Base-by-base conservation (phyloP, 805 yeast genomes). In the Candida nemodendra region DNA sequence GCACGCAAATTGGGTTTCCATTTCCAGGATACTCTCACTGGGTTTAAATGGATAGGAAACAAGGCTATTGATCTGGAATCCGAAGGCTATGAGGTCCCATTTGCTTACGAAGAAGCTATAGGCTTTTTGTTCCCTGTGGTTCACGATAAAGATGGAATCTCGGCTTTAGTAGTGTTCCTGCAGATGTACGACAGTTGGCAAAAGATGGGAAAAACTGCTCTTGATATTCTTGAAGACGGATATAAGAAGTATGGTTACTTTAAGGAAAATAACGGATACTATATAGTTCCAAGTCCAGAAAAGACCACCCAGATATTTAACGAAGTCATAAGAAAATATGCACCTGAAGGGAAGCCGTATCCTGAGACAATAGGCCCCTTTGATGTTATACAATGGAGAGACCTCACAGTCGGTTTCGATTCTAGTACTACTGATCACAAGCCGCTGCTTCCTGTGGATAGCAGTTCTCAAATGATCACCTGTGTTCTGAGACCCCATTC, bases 21-120 rank as follows among this genome's bases (percentile, higher is more conserved):
- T 31, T 84, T 72, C 60, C 72, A 67, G 28, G 97, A 93, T 45
- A 91, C 98, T 0, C 69, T 91, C 39, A 91, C 98, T 1, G 99
- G 99, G 1, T 91, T 91, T 69, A 91, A 91, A 64, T 91, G 99
- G 99, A 82, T 91, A 25, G 99, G 98, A 3, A 91, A 91, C 56
- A 76, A 78, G 46, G 93, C 96, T 2, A 77, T 83, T 24, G 84
- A 81, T 6, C 65, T 86, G 33, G 88, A 84, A 46, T 44, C 55
- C 0, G 57, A 74, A 30, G 95, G 95, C 0, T 78, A 55, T 51
- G 45, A 36, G 4, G 95, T 90, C 1, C 95, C 96, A 0, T 89
- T 91, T 66, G 97, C 86, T 0, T 91, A 74, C 57, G 99, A 91
- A 61, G 99, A 91, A 57, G 98, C 98, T 2, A 84, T 91, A 48